Evolutionary conservation across 2,329 filamentous ascomycete species (phyloP).

Genomic region (Plenodomus lindquistii): DNA sequence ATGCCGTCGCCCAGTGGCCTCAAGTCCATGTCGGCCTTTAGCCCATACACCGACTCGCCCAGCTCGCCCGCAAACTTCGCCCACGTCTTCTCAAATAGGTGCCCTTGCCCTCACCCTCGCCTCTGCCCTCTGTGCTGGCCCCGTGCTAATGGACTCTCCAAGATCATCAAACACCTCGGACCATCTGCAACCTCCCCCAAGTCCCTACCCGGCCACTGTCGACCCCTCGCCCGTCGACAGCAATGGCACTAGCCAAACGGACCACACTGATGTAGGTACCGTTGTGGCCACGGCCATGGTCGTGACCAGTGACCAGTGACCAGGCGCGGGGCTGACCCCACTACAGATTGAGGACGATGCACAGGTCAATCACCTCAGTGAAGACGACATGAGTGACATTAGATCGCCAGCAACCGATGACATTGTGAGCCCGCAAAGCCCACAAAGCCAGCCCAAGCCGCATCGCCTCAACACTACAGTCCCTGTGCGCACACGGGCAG

Average conservation of each 20-base stretch:
- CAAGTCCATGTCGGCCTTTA: slow-evolving; percentile 50
- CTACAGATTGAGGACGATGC: slow-evolving; percentile 73
- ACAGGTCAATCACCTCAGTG: slow-evolving; percentile 59
- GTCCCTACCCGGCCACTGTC: slow-evolving; percentile 65
- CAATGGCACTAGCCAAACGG: slow-evolving; percentile 79
- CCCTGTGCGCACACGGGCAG: slow-evolving; percentile 48
- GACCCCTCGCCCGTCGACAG: slow-evolving; percentile 85
- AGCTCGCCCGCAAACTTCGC: slow-evolving; percentile 53
- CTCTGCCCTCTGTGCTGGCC: background rate
- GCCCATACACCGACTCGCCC: slow-evolving; percentile 57
- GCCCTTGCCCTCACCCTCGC: slow-evolving; percentile 53
- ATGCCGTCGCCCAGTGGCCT: slow-evolving; percentile 51
- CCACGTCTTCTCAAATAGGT: slow-evolving; percentile 48
- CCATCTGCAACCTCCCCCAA: slow-evolving; percentile 53
- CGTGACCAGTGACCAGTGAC: background rate
- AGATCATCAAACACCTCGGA: slow-evolving; percentile 52
- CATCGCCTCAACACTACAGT: slow-evolving; percentile 15
- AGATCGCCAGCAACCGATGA: slow-evolving; percentile 42
- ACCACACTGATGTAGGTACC: slow-evolving; percentile 66
- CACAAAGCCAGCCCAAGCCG: slow-evolving; percentile 34
- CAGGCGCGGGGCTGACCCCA: slow-evolving; percentile 26
- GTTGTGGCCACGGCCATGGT: background rate
- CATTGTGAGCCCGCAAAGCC: slow-evolving; percentile 40
- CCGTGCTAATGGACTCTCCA: slow-evolving; percentile 35
- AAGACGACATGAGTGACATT: slow-evolving; percentile 45